phyloP scores from a whole-genome alignment of 2,329 filamentous ascomycete genomes.

The Tolypocladium tundrense region DNA sequence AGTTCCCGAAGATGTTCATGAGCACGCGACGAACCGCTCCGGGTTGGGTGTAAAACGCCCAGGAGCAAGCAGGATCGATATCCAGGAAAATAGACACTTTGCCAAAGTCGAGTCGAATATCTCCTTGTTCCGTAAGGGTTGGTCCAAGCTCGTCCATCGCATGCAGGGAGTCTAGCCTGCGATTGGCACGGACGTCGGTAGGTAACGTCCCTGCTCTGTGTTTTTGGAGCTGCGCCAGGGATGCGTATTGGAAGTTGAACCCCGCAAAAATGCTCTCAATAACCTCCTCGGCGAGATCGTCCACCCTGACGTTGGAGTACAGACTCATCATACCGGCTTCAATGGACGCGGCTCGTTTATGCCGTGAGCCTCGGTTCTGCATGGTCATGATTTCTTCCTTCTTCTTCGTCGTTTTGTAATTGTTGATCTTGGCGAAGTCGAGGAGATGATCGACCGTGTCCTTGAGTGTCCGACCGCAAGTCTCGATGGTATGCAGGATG shows the following conservation, averaged over 20 bases:
- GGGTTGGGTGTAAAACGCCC: constrained; percentile 43
- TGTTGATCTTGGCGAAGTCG: constrained; percentile 45
- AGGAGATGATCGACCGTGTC: constrained; percentile 45
- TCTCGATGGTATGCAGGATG: constrained; percentile 37
- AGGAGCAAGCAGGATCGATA: constrained; percentile 32
- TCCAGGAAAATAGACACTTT: constrained; percentile 18
- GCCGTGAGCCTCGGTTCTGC: background rate
- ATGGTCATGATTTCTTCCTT: background rate
- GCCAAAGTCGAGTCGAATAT: constrained; percentile 7
- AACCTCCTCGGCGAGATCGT: constrained; percentile 33
- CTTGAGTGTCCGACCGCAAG: constrained; percentile 38
- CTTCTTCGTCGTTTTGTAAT: constrained; percentile 10
- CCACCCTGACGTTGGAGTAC: constrained; percentile 20
- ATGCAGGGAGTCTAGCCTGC: constrained; percentile 27
- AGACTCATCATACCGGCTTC: constrained; percentile 9
- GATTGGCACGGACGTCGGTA: constrained; percentile 8
- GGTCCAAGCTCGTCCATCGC: constrained; percentile 19
- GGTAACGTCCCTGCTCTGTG: constrained; percentile 3
- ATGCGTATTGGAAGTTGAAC: constrained; percentile 24
- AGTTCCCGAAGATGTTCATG: constrained; percentile 54
- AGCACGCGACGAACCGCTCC: constrained; percentile 43
- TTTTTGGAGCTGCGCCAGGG: constrained; percentile 9
- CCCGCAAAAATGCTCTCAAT: constrained; percentile 36
- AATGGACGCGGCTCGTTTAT: constrained; percentile 1
- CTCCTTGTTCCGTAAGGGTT: background rate